Conservation (phyloP, 352 stramenopile genomes). For the Aphanomyces astaci region DNA sequence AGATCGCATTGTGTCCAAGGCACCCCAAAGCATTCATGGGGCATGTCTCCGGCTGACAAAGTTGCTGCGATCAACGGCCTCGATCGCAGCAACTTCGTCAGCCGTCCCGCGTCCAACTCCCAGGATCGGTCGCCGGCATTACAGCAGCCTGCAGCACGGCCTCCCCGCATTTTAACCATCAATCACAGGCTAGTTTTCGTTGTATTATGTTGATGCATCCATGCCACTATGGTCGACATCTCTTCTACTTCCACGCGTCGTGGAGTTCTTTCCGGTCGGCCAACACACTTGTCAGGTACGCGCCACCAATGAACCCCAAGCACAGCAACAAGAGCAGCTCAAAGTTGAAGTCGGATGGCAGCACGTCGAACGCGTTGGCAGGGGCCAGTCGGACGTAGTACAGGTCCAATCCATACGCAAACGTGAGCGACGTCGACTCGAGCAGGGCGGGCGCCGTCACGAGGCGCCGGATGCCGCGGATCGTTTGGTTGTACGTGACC, state of each 20-base stretch:
- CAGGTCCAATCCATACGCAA: constrained; percentile 89
- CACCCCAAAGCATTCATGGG: background rate
- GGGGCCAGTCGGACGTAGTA: constrained; percentile 92
- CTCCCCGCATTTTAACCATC: too few species aligned
- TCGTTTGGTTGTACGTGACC: constrained; percentile 88
- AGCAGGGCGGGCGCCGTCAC: constrained; percentile 75
- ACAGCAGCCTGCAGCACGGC: too few species aligned
- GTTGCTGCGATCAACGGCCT: too few species aligned
- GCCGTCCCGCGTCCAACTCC: background rate
- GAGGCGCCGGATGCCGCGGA: constrained; percentile 69
- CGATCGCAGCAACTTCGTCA: too few species aligned
- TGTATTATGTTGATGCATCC: background rate
- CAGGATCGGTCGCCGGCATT: background rate
- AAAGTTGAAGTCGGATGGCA: constrained; percentile 94
- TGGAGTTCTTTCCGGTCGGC: constrained; percentile 68
- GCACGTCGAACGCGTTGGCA: constrained; percentile 92
- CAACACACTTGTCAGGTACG: constrained; percentile 54
- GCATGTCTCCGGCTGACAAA: too few species aligned
- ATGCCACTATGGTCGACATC: constrained; percentile 2
- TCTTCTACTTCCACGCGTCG: constrained; percentile 71
- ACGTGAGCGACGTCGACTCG: constrained; percentile 92
- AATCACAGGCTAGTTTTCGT: too few species aligned
- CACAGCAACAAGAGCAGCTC: constrained; percentile 89
- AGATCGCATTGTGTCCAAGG: background rate
- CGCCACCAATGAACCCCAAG: constrained; percentile 74